Base-by-base conservation (phyloP, 2,329 filamentous ascomycete genomes). In the Fusarium albidum region DNA sequence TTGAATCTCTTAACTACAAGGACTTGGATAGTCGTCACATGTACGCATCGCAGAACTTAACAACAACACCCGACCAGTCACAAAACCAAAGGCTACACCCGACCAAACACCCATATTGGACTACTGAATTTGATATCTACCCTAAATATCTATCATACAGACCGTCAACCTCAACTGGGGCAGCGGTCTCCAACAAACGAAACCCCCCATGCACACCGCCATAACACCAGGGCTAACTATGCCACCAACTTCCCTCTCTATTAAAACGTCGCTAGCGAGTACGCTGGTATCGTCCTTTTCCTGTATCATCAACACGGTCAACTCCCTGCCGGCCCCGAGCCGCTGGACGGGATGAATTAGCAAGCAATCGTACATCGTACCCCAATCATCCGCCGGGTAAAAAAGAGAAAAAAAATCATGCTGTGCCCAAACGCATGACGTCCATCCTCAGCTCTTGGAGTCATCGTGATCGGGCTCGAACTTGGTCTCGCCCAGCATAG, bases 401-500 rank as follows among this genome's bases (percentile, higher is more conserved):
- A 14, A 17, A 12, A 42, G 28, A 35, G 50, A 60, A 34, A 14
- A 14, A 17, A 12, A 25, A 26, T 18, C 38, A 17, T 15, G 25
- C 27, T 17, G 9, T 9, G 37, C 52, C 15, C 29, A 48, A 48
- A 35, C 12, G 9, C 17, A 38, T 14, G 25, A 6, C 4, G 11
- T 35, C n/a, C 18, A 18, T 12, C 13, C 17, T 69, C 51, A 73
- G 49, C 59, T 69, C 59, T 71, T 73, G n/a, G 64, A 47, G 49
- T 71, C 66, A 48, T 85, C 81, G 48, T 85, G 77, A 35, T 91
- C 88, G 2, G 87, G 87, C 21, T 85, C 83, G 66, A 90, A 90
- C 65, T 78, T 88, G 28, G 87, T 91, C 72, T 89, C 87, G 17
- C 87, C 88, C 14, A 91, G 72, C 78, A 89, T 80, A 13, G 77